Conservation (phyloP, 768 basidiomycete genomes). For the Chalciporus chontae region DNA sequence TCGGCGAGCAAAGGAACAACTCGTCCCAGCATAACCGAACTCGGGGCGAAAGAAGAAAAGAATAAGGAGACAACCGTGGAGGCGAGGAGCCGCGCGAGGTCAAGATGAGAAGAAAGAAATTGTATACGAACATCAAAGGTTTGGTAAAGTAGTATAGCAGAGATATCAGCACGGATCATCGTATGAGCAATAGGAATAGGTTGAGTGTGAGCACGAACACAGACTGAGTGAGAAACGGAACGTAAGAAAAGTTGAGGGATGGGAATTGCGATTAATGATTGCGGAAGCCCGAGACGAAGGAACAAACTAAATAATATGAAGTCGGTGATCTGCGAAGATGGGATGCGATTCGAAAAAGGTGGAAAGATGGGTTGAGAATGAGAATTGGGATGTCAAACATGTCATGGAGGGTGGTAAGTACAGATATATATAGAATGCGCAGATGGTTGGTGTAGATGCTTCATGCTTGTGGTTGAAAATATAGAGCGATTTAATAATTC, state of each 20-base stretch:
- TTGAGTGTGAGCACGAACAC: slow-evolving; percentile 21
- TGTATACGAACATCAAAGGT: slow-evolving; percentile 4
- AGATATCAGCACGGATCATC: slow-evolving; percentile 30
- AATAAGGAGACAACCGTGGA: slow-evolving; percentile 5
- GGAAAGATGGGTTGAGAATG: slow-evolving; percentile 11
- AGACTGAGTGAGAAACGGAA: slow-evolving; percentile 12
- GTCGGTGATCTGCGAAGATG: slow-evolving; percentile 23
- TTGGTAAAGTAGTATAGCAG: slow-evolving; percentile 33
- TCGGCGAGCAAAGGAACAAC: slow-evolving; percentile 1
- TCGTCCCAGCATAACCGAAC: neutral
- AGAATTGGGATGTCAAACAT: slow-evolving; percentile 28
- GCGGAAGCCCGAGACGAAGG: slow-evolving; percentile 18
- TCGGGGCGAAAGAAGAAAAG: neutral
- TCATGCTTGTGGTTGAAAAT: slow-evolving; percentile 35
- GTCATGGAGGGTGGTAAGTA: slow-evolving; percentile 35
- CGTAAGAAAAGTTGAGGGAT: slow-evolving; percentile 16
- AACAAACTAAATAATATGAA: slow-evolving; percentile 28
- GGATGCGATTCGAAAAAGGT: slow-evolving; percentile 27
- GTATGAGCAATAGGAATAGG: slow-evolving; percentile 27
- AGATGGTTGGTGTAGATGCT: slow-evolving; percentile 39
- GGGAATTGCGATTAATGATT: slow-evolving; percentile 30
- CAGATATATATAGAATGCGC: slow-evolving; percentile 40
- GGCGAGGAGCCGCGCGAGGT: slow-evolving; percentile 5
- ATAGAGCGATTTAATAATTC: slow-evolving; percentile 38
- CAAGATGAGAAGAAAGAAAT: slow-evolving; percentile 6